Percentiles rank a stretch among this genome's conserved stretches.
Conservation (phyloP, 805 yeast genomes). For the Candida easanensis region DNA sequence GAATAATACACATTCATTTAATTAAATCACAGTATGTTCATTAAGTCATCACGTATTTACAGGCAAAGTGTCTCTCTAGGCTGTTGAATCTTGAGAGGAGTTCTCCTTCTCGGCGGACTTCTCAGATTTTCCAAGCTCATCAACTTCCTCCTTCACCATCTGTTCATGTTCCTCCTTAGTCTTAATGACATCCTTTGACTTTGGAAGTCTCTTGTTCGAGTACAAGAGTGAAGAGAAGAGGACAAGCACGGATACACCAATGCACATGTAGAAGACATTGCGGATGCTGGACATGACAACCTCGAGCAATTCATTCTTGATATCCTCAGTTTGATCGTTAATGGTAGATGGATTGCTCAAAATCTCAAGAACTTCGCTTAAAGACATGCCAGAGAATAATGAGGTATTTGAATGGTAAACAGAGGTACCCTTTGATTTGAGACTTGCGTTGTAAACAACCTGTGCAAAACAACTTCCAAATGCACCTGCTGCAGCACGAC, state of each 20-base stretch:
- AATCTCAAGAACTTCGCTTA: background rate
- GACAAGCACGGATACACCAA: constrained; percentile 35
- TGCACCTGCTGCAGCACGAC: constrained; percentile 41
- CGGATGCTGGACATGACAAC: constrained; percentile 36
- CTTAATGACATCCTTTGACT: constrained; percentile 11
- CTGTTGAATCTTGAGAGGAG: too few species aligned
- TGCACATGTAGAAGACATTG: constrained; percentile 38
- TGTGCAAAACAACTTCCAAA: constrained; percentile 40
- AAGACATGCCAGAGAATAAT: background rate
- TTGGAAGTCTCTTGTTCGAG: constrained; percentile 43
- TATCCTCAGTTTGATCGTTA: background rate
- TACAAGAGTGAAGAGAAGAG: constrained; percentile 34
- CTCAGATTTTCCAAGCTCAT: constrained; percentile 54
- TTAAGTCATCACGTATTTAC: too few species aligned
- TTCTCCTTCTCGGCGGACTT: too few species aligned
- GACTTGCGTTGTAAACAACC: constrained; percentile 33
- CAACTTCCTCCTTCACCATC: background rate
- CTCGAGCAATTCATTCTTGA: constrained; percentile 13
- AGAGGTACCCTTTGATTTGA: constrained; percentile 14
- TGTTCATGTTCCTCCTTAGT: constrained; percentile 12
- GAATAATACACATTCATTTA: background rate
- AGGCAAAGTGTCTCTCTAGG: too few species aligned
- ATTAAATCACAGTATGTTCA: too few species aligned
- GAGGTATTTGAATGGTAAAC: background rate
- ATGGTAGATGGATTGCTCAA: constrained; percentile 2